These are phyloP conservation scores for Fusarium tjaetaba DNA, from an alignment of 2,329 filamentous ascomycete genomes.

Conservation along the genomic window DNA sequence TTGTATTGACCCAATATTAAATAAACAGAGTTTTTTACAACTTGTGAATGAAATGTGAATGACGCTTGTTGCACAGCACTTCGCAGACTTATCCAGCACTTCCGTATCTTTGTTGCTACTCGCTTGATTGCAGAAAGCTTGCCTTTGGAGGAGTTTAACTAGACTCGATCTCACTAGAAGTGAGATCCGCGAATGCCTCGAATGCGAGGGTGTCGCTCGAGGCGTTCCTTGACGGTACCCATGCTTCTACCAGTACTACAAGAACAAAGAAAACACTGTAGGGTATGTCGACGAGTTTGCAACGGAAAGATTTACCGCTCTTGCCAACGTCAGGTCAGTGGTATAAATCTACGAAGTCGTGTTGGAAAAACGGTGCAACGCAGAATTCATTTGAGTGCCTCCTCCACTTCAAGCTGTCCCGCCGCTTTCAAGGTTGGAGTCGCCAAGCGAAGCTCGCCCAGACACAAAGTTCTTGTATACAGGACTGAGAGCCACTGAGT, in stretches of 20 bases:
- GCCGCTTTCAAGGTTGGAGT: neutral
- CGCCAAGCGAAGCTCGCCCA: neutral
- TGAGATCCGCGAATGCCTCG: no score
- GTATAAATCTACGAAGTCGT: neutral
- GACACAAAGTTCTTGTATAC: neutral
- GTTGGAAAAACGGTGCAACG: neutral
- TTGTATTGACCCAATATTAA: neutral
- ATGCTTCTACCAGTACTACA: neutral
- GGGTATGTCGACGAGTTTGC: neutral
- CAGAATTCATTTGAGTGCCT: neutral
- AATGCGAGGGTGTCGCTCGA: no score
- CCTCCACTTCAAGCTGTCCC: neutral
- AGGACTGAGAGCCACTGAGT: neutral
- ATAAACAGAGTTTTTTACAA: no score
- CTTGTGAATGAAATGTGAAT: neutral
- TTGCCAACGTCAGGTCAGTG: neutral
- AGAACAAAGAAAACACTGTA: neutral
- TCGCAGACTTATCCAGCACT: no score
- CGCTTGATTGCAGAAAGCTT: neutral
- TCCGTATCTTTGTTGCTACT: fast-evolving
- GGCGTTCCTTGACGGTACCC: no score
- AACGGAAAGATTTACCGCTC: neutral
- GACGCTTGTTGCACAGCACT: neutral
- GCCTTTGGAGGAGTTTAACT: neutral
- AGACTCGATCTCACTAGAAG: no score